Base-by-base conservation (phyloP, 306 rosid genomes). In the Cucurbita pepo region DNA sequence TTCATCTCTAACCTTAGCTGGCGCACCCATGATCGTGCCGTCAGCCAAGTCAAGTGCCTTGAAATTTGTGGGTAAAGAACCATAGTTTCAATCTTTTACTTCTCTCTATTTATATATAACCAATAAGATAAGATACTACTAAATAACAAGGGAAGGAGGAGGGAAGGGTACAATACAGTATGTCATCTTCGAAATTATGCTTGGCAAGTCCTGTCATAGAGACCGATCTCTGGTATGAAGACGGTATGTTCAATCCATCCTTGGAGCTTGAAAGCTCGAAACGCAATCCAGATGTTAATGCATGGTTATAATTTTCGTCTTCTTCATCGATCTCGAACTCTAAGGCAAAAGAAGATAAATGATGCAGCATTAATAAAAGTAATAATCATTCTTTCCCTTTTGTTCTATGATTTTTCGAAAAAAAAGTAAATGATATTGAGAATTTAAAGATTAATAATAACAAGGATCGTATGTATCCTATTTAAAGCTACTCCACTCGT, bases 91-190 rank as follows among this genome's bases (percentile, higher is more conserved):
- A 66, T 21, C 34, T 16, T 53, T 38, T 51, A 34, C 30, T 50
- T 36, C 6, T 38, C 62, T 37, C 18, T 71, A 34, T 52, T 10
- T 52, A 50, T 48, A 6, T 7, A 8, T 36, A 37, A 52, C 48
- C 62, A 53, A 54, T 51, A 53, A 71, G 56, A 70, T 70, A 70
- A 52, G 14, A 18, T 15, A 6, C 50, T 48, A 10, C 10, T 14
- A 50, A 0, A 52, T 36, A 71, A 37, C 50, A 52, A 34, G 72
- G 1, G 72, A 3, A 10, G 56, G 21, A 43, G 4, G 54, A 25
- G 38, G 30, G 8, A 58, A 77, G 87, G 91, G 87, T 93, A 86
- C 98, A 91, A 88, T 93, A 86, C 98, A 87, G 58, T 60, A 78
- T 84, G 58, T 89, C 96, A 30, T 86, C 91, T 66, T 83, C 90